These are phyloP conservation scores for Lecanicillium sp. DNA, from an alignment of 2,329 filamentous ascomycete genomes.

Conservation along the genomic window DNA sequence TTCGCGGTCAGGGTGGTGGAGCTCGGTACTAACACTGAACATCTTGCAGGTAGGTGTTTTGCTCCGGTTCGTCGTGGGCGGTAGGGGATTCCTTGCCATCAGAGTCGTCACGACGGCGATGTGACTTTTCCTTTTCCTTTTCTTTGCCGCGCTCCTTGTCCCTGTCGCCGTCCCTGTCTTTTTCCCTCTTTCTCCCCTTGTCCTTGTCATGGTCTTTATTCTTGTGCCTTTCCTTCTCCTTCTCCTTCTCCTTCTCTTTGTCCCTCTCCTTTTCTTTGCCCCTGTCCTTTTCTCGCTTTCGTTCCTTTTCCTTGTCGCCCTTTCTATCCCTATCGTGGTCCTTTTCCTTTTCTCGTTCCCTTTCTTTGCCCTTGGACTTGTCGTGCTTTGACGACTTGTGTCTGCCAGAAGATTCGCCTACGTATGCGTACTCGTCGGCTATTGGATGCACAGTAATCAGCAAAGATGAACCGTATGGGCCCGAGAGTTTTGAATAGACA, in stretches of 20 bases:
- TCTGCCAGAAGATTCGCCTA: conserved; percentile 10
- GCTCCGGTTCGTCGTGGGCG: neutral
- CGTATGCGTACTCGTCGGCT: conserved; percentile 14
- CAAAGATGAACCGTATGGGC: too few relatives aligned
- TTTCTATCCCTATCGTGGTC: conserved; percentile 1
- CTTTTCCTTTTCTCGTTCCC: conserved; percentile 4
- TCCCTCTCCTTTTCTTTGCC: neutral
- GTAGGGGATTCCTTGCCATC: conserved; percentile 2
- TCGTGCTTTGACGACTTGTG: neutral
- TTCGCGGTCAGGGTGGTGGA: too few relatives aligned
- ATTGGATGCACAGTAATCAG: neutral
- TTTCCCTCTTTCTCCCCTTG: neutral
- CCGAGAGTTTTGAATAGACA: too few relatives aligned
- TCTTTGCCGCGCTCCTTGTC: too few relatives aligned
- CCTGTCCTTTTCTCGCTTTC: neutral
- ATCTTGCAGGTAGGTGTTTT: neutral
- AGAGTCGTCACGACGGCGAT: conserved; percentile 4
- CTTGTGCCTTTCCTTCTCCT: neutral
- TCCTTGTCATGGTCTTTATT: neutral
- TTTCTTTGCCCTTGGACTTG: conserved; percentile 5
- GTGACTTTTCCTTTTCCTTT: conserved; percentile 3
- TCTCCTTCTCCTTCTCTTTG: too few relatives aligned
- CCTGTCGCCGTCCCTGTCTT: neutral
- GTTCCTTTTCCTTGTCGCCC: neutral
- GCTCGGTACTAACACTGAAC: too few relatives aligned